phyloP scores from a whole-genome alignment of 495 filamentous ascomycete genomes.

The Amorphotheca resinae region DNA sequence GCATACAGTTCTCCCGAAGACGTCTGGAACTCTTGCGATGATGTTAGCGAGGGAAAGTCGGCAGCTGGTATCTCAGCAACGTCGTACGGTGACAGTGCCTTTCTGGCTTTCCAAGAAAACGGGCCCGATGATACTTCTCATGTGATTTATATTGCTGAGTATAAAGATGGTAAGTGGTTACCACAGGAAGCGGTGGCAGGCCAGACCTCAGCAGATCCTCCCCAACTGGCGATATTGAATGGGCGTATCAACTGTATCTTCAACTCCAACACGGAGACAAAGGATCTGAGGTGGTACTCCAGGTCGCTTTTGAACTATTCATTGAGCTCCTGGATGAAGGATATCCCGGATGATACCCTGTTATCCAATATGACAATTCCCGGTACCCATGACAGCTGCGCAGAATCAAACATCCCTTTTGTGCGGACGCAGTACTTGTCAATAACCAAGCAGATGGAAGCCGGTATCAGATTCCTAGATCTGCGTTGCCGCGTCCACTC shows the following conservation, averaged over 20 bases:
- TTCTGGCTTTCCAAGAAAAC: conserved; percentile 21
- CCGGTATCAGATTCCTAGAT: conserved; percentile 12
- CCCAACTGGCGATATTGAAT: conserved; percentile 23
- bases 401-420: conserved; percentile 9
- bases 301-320: conserved; percentile 17
- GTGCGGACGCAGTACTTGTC: conserved; percentile 11
- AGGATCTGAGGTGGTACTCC: conserved; percentile 23
- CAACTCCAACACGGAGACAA: conserved; percentile 16
- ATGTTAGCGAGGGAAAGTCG: conserved; percentile 21
- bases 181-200: conserved; percentile 18
- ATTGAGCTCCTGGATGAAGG: conserved; percentile 10
- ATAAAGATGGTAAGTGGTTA: conserved; percentile 17
- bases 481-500: conserved; percentile 8
- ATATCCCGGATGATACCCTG: conserved; percentile 10
- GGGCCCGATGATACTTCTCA: conserved; percentile 12
- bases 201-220: conserved; percentile 18
- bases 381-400: conserved; percentile 15
- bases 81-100: conserved; percentile 22
- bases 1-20: conserved; percentile 13
- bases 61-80: conserved; percentile 21
- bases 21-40: conserved; percentile 17
- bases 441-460: conserved; percentile 10
- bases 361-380: conserved; percentile 12
- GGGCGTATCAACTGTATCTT: conserved; percentile 25
- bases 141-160: conserved; percentile 19